A percentile compares a stretch with the other conserved stretches of the same genome.
Conservation (phyloP, 1,284 basidiomycete genomes). For the Boletus holoroseus region DNA sequence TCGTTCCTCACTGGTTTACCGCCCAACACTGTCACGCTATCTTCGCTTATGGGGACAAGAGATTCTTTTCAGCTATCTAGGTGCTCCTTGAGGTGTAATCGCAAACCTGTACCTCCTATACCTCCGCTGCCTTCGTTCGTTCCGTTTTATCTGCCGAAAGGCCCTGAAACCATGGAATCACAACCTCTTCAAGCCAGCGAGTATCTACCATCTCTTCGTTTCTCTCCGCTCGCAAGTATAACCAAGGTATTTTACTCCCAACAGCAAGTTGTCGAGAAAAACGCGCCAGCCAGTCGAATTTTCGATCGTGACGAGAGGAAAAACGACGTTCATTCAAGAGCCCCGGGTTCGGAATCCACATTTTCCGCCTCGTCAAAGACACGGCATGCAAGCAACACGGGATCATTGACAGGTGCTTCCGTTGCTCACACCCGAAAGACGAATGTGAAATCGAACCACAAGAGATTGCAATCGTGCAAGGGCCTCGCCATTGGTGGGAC, state of each 20-base stretch:
- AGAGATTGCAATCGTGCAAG: conserved; percentile 12
- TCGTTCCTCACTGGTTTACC: conserved; percentile 26
- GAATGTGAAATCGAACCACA: conserved; percentile 1
- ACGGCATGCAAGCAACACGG: neutral
- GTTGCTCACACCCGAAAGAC: neutral
- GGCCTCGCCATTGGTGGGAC: conserved; percentile 10
- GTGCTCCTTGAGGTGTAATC: conserved; percentile 10
- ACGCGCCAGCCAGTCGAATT: neutral
- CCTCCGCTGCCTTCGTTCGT: conserved; percentile 20
- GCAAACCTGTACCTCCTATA: conserved; percentile 19
- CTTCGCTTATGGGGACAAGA: conserved; percentile 24
- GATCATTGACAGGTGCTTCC: neutral
- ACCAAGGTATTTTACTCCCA: conserved; percentile 5
- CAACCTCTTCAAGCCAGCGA: neutral
- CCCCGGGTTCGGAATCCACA: neutral
- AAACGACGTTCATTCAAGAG: neutral
- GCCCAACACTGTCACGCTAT: conserved; percentile 13
- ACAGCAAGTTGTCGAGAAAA: neutral
- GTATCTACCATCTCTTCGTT: conserved; percentile 18
- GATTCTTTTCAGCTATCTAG: conserved; percentile 30
- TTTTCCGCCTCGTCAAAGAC: neutral
- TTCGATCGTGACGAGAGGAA: neutral
- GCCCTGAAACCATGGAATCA: neutral
- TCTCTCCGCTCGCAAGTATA: conserved; percentile 19
- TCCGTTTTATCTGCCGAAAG: conserved; percentile 4